Conservation (phyloP, 371 early-diverging fungal species). For the Paraphysoderma sedebokerense region DNA sequence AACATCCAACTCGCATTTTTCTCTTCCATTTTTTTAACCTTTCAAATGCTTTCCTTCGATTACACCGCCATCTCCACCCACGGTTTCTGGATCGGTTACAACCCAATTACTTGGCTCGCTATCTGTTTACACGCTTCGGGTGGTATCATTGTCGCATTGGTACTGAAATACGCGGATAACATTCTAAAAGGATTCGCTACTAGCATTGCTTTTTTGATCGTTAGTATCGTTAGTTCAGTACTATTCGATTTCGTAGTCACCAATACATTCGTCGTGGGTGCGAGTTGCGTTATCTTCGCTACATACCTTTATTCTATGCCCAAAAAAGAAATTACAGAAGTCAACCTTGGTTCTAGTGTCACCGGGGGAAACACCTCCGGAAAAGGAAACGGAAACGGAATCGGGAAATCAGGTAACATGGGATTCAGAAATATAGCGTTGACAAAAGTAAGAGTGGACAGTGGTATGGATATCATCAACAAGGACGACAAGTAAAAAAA, state of each 20-base stretch:
- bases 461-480: too few species aligned
- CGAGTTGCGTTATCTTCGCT: conserved; percentile 51
- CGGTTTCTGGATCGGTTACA: conserved; percentile 85
- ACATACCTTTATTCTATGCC: conserved; percentile 65
- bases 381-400: too few species aligned
- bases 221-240: conserved; percentile 52
- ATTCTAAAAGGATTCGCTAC: conserved; percentile 93
- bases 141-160: conserved; percentile 82
- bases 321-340: too few species aligned
- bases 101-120: conserved; percentile 46
- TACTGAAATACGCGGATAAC: conserved; percentile 90
- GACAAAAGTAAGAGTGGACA: too few species aligned
- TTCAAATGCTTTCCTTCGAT: conserved; percentile 52
- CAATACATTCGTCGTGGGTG: conserved; percentile 51
- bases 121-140: conserved; percentile 78
- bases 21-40: conserved; percentile 40
- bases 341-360: too few species aligned
- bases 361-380: too few species aligned
- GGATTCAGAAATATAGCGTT: too few species aligned
- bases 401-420: too few species aligned
- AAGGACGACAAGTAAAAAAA: too few species aligned
- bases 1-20: conserved; percentile 76
- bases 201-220: conserved; percentile 79
- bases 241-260: conserved; percentile 69
- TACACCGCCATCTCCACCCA: conserved; percentile 43